These are phyloP conservation scores for Chytridiales sp. DNA, from an alignment of 371 early-diverging fungal species.

Conservation along the genomic window DNA sequence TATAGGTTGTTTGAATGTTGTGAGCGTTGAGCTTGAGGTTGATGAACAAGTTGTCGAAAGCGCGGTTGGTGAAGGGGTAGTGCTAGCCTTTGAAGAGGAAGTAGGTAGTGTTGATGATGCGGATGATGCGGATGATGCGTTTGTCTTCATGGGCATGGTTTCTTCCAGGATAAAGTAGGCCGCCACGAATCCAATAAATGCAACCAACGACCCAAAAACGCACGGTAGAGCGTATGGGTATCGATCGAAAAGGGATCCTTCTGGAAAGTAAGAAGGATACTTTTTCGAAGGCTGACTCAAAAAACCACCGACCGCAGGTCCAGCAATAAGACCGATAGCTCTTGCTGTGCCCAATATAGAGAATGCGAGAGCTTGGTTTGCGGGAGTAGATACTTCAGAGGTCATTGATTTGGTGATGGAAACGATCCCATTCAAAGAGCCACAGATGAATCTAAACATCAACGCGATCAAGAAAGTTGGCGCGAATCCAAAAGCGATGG, in stretches of 20 bases:
- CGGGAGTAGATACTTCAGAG: constrained; percentile 28
- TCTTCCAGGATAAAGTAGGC: constrained; percentile 29
- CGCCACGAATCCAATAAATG: constrained; percentile 11
- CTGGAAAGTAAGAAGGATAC: constrained; percentile 29
- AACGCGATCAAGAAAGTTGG: constrained; percentile 23
- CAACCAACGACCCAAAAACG: constrained; percentile 19
- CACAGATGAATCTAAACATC: constrained; percentile 15
- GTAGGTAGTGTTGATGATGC: constrained; percentile 3
- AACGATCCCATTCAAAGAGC: constrained; percentile 31
- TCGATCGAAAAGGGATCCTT: constrained; percentile 27
- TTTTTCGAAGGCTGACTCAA: constrained; percentile 19
- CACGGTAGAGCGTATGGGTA: constrained; percentile 32
- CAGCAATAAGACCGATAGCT: constrained; percentile 29
- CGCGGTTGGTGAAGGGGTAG: neutral
- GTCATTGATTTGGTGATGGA: constrained; percentile 16
- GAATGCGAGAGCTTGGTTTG: constrained; percentile 29
- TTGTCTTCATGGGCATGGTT: constrained; percentile 2
- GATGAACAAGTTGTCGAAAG: neutral
- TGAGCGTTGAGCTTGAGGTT: neutral
- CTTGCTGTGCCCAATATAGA: constrained; percentile 22
- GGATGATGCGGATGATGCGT: neutral
- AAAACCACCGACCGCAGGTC: constrained; percentile 27
- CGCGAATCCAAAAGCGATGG: constrained; percentile 31
- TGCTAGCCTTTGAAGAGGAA: constrained; percentile 1
- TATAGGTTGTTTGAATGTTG: neutral